These are phyloP conservation scores for Teratosphaeria epicoccoides DNA, from an alignment of 2,329 filamentous ascomycete genomes.

Conservation along the genomic window DNA sequence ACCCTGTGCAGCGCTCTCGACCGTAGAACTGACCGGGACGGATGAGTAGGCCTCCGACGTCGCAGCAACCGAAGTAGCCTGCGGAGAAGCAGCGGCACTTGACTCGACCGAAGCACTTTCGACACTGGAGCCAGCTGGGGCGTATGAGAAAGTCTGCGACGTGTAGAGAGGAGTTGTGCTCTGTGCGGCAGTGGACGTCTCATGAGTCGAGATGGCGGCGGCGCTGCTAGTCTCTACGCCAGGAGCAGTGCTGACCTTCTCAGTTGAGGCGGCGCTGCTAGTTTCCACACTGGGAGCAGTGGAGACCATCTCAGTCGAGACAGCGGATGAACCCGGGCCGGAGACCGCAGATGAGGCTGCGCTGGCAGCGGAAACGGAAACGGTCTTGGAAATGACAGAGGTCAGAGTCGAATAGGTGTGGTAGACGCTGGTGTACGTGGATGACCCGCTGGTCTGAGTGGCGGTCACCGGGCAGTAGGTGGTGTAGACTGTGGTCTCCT, in stretches of 20 bases:
- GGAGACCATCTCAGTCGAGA: not conserved
- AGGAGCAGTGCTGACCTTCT: too few relatives aligned
- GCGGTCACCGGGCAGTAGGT: conserved; percentile 7
- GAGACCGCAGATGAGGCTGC: not conserved
- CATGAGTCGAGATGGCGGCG: not conserved
- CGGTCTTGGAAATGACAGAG: not conserved
- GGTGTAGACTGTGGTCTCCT: conserved; percentile 6
- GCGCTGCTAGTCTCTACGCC: not conserved
- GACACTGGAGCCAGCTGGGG: too few relatives aligned
- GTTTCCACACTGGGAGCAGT: not conserved
- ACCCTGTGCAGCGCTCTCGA: too few relatives aligned
- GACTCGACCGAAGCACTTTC: too few relatives aligned
- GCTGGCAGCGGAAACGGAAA: not conserved
- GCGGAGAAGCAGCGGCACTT: too few relatives aligned
- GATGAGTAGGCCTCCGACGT: too few relatives aligned
- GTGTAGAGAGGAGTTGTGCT: not conserved
- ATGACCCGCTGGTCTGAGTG: not conserved
- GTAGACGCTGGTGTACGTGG: conserved; percentile 6
- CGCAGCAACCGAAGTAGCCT: too few relatives aligned
- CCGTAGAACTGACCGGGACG: too few relatives aligned
- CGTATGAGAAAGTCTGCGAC: too few relatives aligned
- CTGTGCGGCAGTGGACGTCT: not conserved
- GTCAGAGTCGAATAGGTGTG: conserved; percentile 9
- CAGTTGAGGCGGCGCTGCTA: not conserved
- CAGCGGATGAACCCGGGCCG: not conserved